A percentile compares a stretch with the other conserved stretches of the same genome.
Evolutionary conservation across 108 stramenopile genomes (phyloP).

Genomic region (Pseudonitzschia multiseries): DNA sequence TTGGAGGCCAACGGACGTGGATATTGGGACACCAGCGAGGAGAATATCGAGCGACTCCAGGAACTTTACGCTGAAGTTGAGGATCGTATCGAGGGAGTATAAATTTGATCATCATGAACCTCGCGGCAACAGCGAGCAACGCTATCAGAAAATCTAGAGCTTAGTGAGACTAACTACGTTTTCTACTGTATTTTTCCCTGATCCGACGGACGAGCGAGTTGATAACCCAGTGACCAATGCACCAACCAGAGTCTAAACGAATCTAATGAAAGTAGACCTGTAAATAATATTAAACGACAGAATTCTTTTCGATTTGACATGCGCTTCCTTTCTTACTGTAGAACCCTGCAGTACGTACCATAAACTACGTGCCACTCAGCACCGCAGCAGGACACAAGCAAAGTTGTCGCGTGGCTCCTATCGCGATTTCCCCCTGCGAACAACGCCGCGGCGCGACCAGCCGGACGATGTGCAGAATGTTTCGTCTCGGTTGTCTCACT

Average conservation of each 20-base stretch:
- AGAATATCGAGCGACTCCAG: slow-evolving; percentile 93
- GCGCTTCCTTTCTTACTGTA: too few relatives aligned
- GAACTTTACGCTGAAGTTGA: slow-evolving; percentile 97
- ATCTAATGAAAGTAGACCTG: slow-evolving; percentile 10
- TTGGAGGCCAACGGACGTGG: slow-evolving; percentile 96
- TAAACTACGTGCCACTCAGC: too few relatives aligned
- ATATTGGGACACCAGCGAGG: slow-evolving; percentile 92
- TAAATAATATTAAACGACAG: neutral
- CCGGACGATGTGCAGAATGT: too few relatives aligned
- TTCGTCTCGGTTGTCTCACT: too few relatives aligned
- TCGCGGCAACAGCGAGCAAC: neutral
- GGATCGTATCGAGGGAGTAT: slow-evolving; percentile 95
- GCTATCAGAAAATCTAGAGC: slow-evolving; percentile 11
- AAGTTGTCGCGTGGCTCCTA: too few relatives aligned
- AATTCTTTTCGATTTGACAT: too few relatives aligned
- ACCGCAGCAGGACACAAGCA: too few relatives aligned
- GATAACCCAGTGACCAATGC: neutral
- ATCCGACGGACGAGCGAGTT: slow-evolving; percentile 11
- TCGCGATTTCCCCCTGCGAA: too few relatives aligned
- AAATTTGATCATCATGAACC: slow-evolving; percentile 23
- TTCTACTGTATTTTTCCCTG: slow-evolving; percentile 3
- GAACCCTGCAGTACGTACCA: too few relatives aligned
- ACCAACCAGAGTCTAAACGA: slow-evolving; percentile 7
- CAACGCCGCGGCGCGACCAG: too few relatives aligned
- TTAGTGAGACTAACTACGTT: neutral